phyloP scores from a whole-genome alignment of 2,329 filamentous ascomycete genomes.

The Pseudocercospora crystallina region DNA sequence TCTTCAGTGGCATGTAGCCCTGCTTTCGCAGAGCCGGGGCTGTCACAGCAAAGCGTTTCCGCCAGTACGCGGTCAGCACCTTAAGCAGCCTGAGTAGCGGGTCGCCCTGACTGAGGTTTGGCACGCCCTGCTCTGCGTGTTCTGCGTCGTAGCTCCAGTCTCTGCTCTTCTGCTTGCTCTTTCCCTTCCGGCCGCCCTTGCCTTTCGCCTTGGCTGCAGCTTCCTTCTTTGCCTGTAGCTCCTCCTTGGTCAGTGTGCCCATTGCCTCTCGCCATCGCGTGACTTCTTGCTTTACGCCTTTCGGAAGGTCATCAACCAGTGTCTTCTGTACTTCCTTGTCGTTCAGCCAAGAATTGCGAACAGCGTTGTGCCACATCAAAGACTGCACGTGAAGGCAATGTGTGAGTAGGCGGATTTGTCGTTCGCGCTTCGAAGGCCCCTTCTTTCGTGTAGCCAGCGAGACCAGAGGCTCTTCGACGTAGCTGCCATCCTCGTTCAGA shows the following conservation, averaged over 20 bases:
- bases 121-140: constrained; percentile 65
- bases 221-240: constrained; percentile 40
- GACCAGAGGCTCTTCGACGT: constrained; percentile 41
- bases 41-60: constrained; percentile 73
- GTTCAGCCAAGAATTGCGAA: constrained; percentile 81
- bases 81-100: constrained; percentile 76
- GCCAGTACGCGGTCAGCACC: constrained; percentile 82
- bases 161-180: constrained; percentile 49
- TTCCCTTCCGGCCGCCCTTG: constrained; percentile 41
- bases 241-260: constrained; percentile 51
- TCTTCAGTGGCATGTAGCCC: constrained; percentile 79
- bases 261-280: constrained; percentile 71
- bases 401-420: constrained; percentile 71
- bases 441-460: constrained; percentile 61
- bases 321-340: constrained; percentile 73
- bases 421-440: constrained; percentile 80
- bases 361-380: constrained; percentile 83
- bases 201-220: constrained; percentile 37
- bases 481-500: constrained; percentile 39
- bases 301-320: constrained; percentile 70
- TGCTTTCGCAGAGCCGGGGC: constrained; percentile 81
- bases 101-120: constrained; percentile 80
- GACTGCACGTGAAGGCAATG: constrained; percentile 88
- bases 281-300: constrained; percentile 68
- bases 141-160: constrained; percentile 74